Conservation (phyloP, 1,284 basidiomycete species). For the Pseudozyma sp. region DNA sequence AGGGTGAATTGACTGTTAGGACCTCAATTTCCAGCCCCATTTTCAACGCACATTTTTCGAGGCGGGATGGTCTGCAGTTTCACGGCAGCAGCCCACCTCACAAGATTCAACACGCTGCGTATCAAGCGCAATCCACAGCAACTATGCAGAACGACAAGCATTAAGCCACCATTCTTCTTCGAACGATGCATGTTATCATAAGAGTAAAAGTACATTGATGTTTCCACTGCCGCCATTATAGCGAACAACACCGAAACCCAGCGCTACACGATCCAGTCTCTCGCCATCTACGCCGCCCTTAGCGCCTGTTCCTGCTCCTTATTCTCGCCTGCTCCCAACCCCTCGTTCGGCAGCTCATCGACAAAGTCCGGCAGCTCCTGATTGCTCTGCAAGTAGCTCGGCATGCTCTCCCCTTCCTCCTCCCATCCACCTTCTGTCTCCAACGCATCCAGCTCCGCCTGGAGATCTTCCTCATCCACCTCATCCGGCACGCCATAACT, state of each 20-base stretch:
- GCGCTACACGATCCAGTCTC: no score
- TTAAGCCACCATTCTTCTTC: no score
- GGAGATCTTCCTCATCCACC: conserved; percentile 94
- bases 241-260: no score
- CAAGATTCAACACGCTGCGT: no score
- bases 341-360: conserved; percentile 55
- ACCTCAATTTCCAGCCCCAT: not conserved
- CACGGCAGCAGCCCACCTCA: no score
- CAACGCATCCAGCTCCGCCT: conserved; percentile 77
- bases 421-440: conserved; percentile 81
- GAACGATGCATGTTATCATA: no score
- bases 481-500: conserved; percentile 98
- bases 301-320: conserved; percentile 38
- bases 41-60: not conserved
- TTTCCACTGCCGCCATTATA: no score
- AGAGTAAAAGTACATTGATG: no score
- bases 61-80: no score
- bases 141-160: no score
- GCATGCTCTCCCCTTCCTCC: conserved; percentile 31
- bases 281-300: conserved; percentile 23
- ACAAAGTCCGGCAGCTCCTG: conserved; percentile 61
- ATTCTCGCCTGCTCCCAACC: conserved; percentile 1
- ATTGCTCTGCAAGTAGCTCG: conserved; percentile 59
- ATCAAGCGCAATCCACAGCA: no score
- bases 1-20: not conserved